Percentiles rank a stretch among this genome's conserved stretches.
Evolutionary conservation across 352 stramenopile genomes (phyloP).

Genomic region (Pythium sukuiense): DNA sequence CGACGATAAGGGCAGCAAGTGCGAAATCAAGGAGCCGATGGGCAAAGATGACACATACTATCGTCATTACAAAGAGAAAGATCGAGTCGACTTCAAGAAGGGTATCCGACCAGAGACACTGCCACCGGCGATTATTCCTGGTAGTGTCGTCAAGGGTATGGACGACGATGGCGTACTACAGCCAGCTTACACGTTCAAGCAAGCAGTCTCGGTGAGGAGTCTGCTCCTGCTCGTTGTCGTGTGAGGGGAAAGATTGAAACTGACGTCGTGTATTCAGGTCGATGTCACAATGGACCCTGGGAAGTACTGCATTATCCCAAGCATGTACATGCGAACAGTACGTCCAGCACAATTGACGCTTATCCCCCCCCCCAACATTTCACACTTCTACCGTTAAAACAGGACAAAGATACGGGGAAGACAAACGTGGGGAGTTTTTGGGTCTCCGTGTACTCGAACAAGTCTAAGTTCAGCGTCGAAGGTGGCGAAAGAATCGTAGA

Average conservation of each 20-base stretch:
- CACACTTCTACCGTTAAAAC: background rate
- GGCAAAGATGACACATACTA: slow-evolving; percentile 70
- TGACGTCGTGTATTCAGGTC: slow-evolving; percentile 31
- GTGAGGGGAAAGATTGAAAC: background rate
- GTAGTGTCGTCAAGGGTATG: slow-evolving; percentile 58
- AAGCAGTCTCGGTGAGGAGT: slow-evolving; percentile 63
- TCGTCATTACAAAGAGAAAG: slow-evolving; percentile 66
- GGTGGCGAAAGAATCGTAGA: slow-evolving; percentile 75
- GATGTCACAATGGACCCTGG: slow-evolving; percentile 72
- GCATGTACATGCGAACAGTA: slow-evolving; percentile 88
- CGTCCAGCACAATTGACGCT: slow-evolving; percentile 1
- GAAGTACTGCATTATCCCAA: slow-evolving; percentile 80
- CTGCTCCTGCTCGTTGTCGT: background rate
- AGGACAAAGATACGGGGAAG: slow-evolving; percentile 79
- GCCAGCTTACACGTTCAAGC: slow-evolving; percentile 82
- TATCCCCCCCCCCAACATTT: background rate
- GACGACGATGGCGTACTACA: slow-evolving; percentile 72
- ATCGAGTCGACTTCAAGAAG: slow-evolving; percentile 57
- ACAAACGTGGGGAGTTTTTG: slow-evolving; percentile 81
- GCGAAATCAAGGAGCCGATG: slow-evolving; percentile 62
- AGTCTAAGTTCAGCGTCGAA: slow-evolving; percentile 64
- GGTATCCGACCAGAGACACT: slow-evolving; percentile 48
- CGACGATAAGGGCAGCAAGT: slow-evolving; percentile 35
- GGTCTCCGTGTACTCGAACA: slow-evolving; percentile 80
- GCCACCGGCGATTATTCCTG: slow-evolving; percentile 75